Evolutionary conservation across 371 early-diverging fungal genomes (phyloP).

Genomic region (Apophysomyces trapeziformis): DNA sequence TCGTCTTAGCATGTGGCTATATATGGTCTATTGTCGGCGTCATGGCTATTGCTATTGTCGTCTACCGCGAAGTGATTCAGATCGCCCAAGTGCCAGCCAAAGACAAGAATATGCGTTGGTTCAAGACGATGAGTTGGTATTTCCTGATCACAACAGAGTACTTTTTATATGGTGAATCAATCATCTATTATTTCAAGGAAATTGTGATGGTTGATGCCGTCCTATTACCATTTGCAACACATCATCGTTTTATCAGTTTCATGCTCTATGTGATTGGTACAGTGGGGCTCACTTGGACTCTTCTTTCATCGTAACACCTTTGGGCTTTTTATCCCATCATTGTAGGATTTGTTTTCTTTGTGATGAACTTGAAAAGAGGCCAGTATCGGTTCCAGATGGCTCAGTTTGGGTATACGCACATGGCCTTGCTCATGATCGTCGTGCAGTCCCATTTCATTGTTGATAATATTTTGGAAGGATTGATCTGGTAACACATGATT

Average conservation of each 20-base stretch:
- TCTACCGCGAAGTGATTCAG: constrained; percentile 91
- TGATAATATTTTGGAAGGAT: constrained; percentile 96
- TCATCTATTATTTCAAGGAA: constrained; percentile 87
- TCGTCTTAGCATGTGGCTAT: constrained; percentile 82
- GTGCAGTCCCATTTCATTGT: constrained; percentile 93
- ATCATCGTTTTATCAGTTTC: constrained; percentile 95
- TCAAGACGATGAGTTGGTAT: constrained; percentile 93
- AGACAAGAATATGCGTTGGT: constrained; percentile 89
- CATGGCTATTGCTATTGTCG: constrained; percentile 75
- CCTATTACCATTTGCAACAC: constrained; percentile 83
- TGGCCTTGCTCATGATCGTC: constrained; percentile 90
- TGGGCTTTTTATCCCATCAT: too few relatives aligned
- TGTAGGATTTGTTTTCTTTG: constrained; percentile 91
- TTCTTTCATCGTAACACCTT: not conserved
- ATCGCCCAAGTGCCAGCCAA: constrained; percentile 85
- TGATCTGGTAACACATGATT: constrained; percentile 80
- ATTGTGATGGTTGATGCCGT: constrained; percentile 81
- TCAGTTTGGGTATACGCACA: constrained; percentile 96
- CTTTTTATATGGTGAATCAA: constrained; percentile 92
- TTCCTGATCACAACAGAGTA: constrained; percentile 87
- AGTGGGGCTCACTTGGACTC: not conserved
- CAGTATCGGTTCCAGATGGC: constrained; percentile 89
- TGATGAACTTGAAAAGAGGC: constrained; percentile 90
- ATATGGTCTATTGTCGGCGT: constrained; percentile 71
- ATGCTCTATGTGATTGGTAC: constrained; percentile 82